Base-by-base conservation (phyloP, 2,329 filamentous ascomycete species). In the Chaetothyriales sp. region DNA sequence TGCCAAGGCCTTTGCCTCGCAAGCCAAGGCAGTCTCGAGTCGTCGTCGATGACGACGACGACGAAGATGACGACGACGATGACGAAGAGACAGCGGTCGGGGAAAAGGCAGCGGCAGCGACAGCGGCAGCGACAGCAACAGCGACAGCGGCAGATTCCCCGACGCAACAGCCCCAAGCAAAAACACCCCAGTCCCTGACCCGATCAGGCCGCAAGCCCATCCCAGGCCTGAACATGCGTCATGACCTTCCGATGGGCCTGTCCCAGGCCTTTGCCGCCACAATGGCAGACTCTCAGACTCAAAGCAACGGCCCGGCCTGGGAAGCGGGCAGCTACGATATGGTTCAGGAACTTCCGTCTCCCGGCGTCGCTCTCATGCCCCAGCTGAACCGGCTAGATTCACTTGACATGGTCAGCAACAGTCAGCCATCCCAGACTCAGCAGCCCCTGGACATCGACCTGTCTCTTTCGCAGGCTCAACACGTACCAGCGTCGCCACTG, bases 181-280 rank as follows among this genome's bases (percentile, higher is more conserved):
- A 69, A 55, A 67, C 67, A 10, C 82, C 82, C 2, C 78, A 74
- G 15, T 85, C 82, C 0, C 78, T 83, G 1, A 65, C 84, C n/a
- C 77, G 82, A 43, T 85, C 81, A 3, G 81, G 81, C 2, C 82
- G 77, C 54, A 85, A 85, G 67, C 77, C 84, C 59, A 84, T 87
- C 53, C 84, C 83, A 2, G 82, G 81, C 1, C 69, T 87, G 18
- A 78, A 82, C 62, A 70, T 59, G 65, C 73, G 62, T 53, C 64
- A 64, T 46, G 63, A 66, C 43, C 61, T 69, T 49, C 67, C 73
- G 5, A 66, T 94, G 44, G 85, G 87, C 8, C 74, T 95, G 45
- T 94, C 88, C 0, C 89, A 95, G 62, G 90, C 92, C 56, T 95
- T 95, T 64, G 86, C 85, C 4, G 87, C 87, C 10, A 95, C 89